These are phyloP conservation scores for Tylopilus balloui DNA, from an alignment of 768 basidiomycete genomes.

Conservation along the genomic window DNA sequence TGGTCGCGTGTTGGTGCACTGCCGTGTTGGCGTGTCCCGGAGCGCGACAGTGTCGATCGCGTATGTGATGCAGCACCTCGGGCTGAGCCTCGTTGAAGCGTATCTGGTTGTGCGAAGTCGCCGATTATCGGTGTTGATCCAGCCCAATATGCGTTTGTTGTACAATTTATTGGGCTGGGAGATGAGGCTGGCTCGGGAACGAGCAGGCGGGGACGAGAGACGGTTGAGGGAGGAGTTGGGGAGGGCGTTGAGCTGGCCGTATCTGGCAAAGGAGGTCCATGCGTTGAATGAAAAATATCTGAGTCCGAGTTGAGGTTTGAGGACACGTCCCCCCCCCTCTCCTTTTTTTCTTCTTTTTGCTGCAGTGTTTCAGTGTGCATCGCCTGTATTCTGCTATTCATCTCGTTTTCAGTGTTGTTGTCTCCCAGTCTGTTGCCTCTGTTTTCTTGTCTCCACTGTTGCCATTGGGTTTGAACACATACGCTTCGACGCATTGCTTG, in stretches of 20 bases:
- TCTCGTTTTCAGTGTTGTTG: background rate
- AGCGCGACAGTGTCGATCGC: constrained; percentile 96
- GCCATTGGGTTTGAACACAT: background rate
- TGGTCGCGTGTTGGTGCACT: constrained; percentile 92
- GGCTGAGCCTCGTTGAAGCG: constrained; percentile 83
- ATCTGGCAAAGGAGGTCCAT: constrained; percentile 80
- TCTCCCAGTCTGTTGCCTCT: background rate
- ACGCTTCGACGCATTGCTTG: background rate
- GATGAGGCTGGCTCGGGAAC: constrained; percentile 78
- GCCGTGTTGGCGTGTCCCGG: constrained; percentile 96
- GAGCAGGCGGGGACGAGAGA: constrained; percentile 49
- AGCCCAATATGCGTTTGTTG: constrained; percentile 93
- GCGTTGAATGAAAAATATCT: constrained; percentile 82
- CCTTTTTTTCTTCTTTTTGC: background rate
- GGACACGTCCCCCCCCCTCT: constrained; percentile 5
- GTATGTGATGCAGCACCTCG: constrained; percentile 93
- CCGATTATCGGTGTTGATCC: constrained; percentile 83
- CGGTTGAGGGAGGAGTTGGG: constrained; percentile 56
- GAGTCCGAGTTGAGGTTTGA: constrained; percentile 23
- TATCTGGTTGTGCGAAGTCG: constrained; percentile 91
- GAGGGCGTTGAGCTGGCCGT: constrained; percentile 77
- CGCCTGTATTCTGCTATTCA: background rate
- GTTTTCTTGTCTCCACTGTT: background rate
- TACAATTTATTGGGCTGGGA: constrained; percentile 97
- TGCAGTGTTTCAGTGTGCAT: background rate